Conservation (phyloP, 2,329 filamentous ascomycete species). For the Fusarium subglutinans region DNA sequence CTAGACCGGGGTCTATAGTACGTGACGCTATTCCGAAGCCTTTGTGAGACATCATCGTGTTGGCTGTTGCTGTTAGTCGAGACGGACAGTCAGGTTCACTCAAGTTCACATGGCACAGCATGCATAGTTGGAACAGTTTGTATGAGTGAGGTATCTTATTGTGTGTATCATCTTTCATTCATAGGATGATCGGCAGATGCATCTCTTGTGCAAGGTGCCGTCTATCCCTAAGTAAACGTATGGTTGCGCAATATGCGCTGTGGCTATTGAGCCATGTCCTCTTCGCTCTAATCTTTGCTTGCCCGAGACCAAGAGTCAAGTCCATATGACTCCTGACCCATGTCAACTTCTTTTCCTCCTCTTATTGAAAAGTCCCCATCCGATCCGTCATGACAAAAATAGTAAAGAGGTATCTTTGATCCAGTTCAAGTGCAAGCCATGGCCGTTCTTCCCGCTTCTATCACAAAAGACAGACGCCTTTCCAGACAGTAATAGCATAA, state of each 20-base stretch:
- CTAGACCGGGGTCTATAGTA: not conserved
- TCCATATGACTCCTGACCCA: not conserved
- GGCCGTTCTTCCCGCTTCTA: slow-evolving; percentile 40
- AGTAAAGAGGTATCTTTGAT: slow-evolving; percentile 34
- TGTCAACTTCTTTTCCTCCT: slow-evolving; percentile 4
- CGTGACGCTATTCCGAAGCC: not conserved
- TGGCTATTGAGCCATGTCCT: slow-evolving; percentile 32
- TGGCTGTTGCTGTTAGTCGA: not conserved
- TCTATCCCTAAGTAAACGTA: slow-evolving; percentile 36
- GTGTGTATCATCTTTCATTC: slow-evolving; percentile 25
- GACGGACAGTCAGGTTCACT: not conserved
- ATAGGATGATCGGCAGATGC: slow-evolving; percentile 35
- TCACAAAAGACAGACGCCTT: slow-evolving; percentile 37
- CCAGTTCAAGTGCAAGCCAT: slow-evolving; percentile 34
- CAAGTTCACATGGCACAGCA: not conserved
- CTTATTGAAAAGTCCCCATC: not conserved
- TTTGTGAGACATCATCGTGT: not conserved
- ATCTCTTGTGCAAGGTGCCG: slow-evolving; percentile 28
- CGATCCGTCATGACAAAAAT: slow-evolving; percentile 27
- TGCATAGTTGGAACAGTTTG: no score
- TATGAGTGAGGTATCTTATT: slow-evolving; percentile 32
- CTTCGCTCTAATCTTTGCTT: slow-evolving; percentile 26
- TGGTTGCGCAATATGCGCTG: slow-evolving; percentile 30
- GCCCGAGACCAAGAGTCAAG: not conserved
- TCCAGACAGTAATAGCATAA: slow-evolving; percentile 21